Evolutionary conservation across 169 alveolate genomes (phyloP).

Genomic region (Cryptosporidium felis): DNA sequence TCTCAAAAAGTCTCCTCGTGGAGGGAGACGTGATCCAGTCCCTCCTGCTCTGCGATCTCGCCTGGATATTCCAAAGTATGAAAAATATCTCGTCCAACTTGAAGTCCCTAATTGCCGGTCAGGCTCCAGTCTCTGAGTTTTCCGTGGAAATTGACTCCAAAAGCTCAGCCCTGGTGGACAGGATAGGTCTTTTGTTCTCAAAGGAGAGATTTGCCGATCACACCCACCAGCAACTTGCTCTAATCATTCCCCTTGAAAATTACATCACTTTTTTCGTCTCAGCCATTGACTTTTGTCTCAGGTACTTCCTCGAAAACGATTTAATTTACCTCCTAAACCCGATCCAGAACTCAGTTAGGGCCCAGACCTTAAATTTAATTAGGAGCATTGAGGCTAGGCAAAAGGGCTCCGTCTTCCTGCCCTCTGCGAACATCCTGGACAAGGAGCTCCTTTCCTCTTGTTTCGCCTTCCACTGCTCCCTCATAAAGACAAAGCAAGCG

Average conservation of each 20-base stretch:
- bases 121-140: slow-evolving; percentile 3
- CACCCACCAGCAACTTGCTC: neutral
- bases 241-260: slow-evolving; percentile 6
- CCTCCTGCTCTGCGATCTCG: slow-evolving; percentile 11
- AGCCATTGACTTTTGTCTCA: slow-evolving; percentile 18
- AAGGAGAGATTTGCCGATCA: slow-evolving; percentile 13
- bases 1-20: neutral
- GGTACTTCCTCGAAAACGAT: slow-evolving; percentile 24
- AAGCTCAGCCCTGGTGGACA: neutral
- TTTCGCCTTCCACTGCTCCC: slow-evolving; percentile 17
- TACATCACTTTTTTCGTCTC: slow-evolving; percentile 14
- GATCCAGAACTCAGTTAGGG: slow-evolving; percentile 20
- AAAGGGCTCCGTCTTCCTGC: neutral
- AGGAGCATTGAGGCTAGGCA: slow-evolving; percentile 1
- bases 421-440: slow-evolving; percentile 6
- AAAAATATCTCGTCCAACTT: slow-evolving; percentile 13
- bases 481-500: neutral
- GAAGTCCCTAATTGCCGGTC: neutral
- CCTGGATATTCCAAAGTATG: slow-evolving; percentile 28
- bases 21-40: slow-evolving; percentile 12
- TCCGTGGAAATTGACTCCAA: slow-evolving; percentile 21
- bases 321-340: slow-evolving; percentile 38
- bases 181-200: neutral
- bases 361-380: slow-evolving; percentile 23
- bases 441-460: slow-evolving; percentile 43